phyloP scores from a whole-genome alignment of 345 rosid species.

The Citrus trifoliata region DNA sequence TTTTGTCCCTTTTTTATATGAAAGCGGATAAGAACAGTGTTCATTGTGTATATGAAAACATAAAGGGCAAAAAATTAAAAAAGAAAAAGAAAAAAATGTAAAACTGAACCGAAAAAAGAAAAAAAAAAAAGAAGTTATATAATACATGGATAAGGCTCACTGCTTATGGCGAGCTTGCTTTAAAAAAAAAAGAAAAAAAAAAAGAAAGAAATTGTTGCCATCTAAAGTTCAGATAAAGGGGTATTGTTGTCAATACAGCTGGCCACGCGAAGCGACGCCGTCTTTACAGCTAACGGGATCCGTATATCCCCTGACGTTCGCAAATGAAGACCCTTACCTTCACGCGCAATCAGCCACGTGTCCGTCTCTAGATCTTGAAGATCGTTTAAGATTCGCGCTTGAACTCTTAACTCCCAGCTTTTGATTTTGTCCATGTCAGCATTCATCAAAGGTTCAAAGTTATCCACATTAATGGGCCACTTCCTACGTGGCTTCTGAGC shows the following conservation, averaged over 20 bases:
- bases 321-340: background rate
- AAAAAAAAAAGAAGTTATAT: too few relatives aligned
- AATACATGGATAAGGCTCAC: background rate
- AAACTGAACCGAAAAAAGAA: too few relatives aligned
- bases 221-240: background rate
- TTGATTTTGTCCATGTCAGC: slow-evolving; percentile 48
- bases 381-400: slow-evolving; percentile 20
- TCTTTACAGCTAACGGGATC: background rate
- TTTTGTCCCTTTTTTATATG: too few relatives aligned
- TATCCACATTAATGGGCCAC: slow-evolving; percentile 14
- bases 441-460: background rate
- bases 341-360: slow-evolving; percentile 23
- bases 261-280: too few relatives aligned
- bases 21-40: too few relatives aligned
- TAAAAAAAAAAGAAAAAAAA: too few relatives aligned
- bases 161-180: background rate
- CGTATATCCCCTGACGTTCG: background rate
- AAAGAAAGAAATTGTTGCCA: background rate
- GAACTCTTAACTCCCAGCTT: slow-evolving; percentile 27
- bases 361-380: slow-evolving; percentile 18
- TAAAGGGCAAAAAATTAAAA: background rate
- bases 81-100: background rate
- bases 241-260: background rate
- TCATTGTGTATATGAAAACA: background rate
- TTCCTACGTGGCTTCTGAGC: slow-evolving; percentile 10